A percentile compares a stretch with the other conserved stretches of the same genome.
phyloP scores from a whole-genome alignment of 2,329 filamentous ascomycete genomes.

The Grosmannia huntii region DNA sequence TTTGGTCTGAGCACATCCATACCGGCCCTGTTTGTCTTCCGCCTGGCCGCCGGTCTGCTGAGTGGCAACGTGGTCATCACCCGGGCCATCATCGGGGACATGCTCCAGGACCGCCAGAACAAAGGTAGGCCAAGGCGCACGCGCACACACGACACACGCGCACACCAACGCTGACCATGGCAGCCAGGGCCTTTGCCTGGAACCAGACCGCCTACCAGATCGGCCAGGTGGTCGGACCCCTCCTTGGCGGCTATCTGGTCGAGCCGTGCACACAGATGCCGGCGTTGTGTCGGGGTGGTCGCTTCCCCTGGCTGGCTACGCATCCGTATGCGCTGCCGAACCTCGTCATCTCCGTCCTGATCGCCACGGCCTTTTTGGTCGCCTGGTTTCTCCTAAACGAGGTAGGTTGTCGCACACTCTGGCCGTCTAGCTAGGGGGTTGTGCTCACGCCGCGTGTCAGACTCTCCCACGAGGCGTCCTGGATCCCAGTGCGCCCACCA shows the following conservation, averaged over 20 bases:
- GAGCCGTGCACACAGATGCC: conserved; percentile 5
- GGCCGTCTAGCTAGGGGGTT: background rate
- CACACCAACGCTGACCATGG: background rate
- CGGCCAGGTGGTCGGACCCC: conserved; percentile 6
- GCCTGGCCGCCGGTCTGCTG: conserved; percentile 4
- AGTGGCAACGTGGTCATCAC: conserved; percentile 10
- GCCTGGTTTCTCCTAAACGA: conserved; percentile 6
- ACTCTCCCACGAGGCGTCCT: background rate
- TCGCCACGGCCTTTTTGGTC: background rate
- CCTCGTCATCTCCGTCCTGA: background rate
- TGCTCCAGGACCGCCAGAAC: conserved; percentile 8
- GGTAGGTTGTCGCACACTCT: background rate
- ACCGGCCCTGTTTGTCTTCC: conserved; percentile 5
- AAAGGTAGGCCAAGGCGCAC: background rate
- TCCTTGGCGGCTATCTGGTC: conserved; percentile 8
- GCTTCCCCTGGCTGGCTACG: conserved; percentile 1
- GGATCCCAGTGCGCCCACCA: background rate
- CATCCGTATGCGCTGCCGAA: conserved; percentile 10
- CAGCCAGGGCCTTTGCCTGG: conserved; percentile 7
- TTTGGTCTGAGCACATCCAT: conserved; percentile 1
- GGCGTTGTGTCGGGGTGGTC: conserved; percentile 1
- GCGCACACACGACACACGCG: background rate
- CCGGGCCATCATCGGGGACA: conserved; percentile 10
- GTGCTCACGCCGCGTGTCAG: background rate
- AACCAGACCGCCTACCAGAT: conserved; percentile 10